Evolutionary conservation across 352 stramenopile species (phyloP), one percentile per base, ranked within the genome.

Genomic region (Achlya hypogyna): DNA sequence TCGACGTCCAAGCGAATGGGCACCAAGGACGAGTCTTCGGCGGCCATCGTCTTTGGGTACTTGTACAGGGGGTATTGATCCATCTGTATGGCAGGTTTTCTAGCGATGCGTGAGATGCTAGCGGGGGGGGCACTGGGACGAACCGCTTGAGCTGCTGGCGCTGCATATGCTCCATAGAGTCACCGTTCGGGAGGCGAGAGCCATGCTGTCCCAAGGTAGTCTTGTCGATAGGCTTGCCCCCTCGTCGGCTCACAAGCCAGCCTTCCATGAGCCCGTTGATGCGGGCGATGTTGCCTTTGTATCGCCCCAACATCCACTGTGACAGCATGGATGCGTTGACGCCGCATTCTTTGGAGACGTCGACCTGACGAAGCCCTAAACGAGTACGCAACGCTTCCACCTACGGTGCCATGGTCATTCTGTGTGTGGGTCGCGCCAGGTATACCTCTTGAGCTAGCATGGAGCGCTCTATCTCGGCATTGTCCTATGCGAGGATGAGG

Each of bases 231-330:
- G 84, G 80, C 45, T 92, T 92, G 14, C 84, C 84, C 42, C 84
- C 84, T 5, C 84, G 81, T n/a, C 84, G 77, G 45, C 81, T 81
- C 51, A 92, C 89, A 28, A 92, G 70, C 84, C 84, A 92, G 69
- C 80, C 84, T 71, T 92, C 84, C 84, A 92, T 92, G 45, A 92
- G 65, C 5, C 84, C 84, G 62, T 92, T 92, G 70, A 92, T 92
- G 80, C 84, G 75, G 0, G 77, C 82, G 51, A 92, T 79, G 54
- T 92, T 92, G 65, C 84, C 84, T 56, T 92, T 92, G 79, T 92
- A 92, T 28, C 84, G 74, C 9, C 84, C 84, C 47, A 92, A 74
- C 84, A 92, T 92, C 84, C 84, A 92, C 71, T 92, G 84, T 42
- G 84, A 92, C 47, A 92, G 76, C 84, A 92, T 92, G 67, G 78